Evolutionary conservation across 495 filamentous ascomycete species (phyloP), one percentile per base, ranked within the genome.

Genomic region (Neurospora sp.): DNA sequence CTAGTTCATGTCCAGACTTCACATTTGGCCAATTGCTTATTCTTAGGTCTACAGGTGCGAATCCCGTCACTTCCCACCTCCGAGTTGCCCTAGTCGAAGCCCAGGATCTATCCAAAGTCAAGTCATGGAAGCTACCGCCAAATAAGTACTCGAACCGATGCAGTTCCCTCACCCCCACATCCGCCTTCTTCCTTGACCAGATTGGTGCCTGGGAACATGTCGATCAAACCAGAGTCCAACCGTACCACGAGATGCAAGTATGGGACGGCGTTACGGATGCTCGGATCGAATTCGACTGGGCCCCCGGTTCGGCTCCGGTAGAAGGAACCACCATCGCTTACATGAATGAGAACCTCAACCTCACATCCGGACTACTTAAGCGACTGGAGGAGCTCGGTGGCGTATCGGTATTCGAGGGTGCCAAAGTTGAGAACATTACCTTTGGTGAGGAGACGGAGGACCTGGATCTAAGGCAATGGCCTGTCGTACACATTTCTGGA

Each of bases 291-390:
- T 99, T 99, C 81, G 92, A 96, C 82, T 91, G 89, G 88, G 83
- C 86, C 35, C 81, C 84, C 20, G 86, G 87, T 35, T 82, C 85
- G 20, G 80, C 82, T 3, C 75, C 83, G 4, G 74, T 82, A 48
- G 80, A 74, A 12, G 76, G 76, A 20, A 79, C 80, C 18, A 91
- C 90, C 2, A 94, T 99, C 71, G 96, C 96, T 12, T 95, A 93
- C 78, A 99, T 99, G 96, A 93, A 88, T 37, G 96, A 99, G 85
- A 99, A 99, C 78, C 78, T 90, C 44, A 98, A 98, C 78, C 87
- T 97, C 18, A 92, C 92, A 14, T 88, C 88, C 14, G 93, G 88
- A 2, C 85, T 99, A 7, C 82, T 97, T 22, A 82, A 85, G 31
- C 88, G 91, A 3, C 84, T 98, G 71, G 84, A 89, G 1, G 88